Evolutionary conservation across 441 rosid genomes (phyloP).

Genomic region (Heliophila coronopifolia): DNA sequence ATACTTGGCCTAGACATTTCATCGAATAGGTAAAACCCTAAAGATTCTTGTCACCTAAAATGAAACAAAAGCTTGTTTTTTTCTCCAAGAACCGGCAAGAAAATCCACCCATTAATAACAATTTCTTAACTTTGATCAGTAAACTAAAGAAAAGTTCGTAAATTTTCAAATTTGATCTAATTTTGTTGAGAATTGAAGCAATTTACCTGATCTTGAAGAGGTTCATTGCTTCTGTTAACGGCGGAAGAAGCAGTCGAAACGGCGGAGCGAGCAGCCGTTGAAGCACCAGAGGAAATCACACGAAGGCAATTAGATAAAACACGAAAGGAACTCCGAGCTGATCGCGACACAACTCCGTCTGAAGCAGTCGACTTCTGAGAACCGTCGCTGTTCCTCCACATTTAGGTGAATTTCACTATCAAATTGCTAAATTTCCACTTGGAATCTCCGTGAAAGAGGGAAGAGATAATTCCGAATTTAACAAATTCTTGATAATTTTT

Average conservation of each 20-base stretch:
- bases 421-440: not conserved
- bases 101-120: too few relatives aligned
- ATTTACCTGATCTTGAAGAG: conserved; percentile 63
- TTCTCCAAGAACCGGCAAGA: not conserved
- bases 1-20: too few relatives aligned
- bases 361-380: conserved; percentile 27
- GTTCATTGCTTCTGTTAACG: conserved; percentile 55
- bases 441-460: conserved; percentile 9
- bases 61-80: not conserved
- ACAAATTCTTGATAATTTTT: not conserved
- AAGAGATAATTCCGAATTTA: not conserved
- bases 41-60: not conserved
- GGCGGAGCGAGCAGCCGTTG: conserved; percentile 87
- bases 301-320: conserved; percentile 64
- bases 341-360: conserved; percentile 39
- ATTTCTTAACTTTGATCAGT: too few relatives aligned
- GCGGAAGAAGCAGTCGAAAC: conserved; percentile 70
- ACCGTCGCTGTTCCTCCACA: conserved; percentile 58
- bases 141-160: too few relatives aligned
- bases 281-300: conserved; percentile 84
- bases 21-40: too few relatives aligned
- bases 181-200: too few relatives aligned
- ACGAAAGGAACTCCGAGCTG: conserved; percentile 65
- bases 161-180: too few relatives aligned
- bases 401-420: conserved; percentile 28